These are phyloP conservation scores for Posidonia australis DNA, from an alignment of 106 monocot genomes.

Conservation along the genomic window DNA sequence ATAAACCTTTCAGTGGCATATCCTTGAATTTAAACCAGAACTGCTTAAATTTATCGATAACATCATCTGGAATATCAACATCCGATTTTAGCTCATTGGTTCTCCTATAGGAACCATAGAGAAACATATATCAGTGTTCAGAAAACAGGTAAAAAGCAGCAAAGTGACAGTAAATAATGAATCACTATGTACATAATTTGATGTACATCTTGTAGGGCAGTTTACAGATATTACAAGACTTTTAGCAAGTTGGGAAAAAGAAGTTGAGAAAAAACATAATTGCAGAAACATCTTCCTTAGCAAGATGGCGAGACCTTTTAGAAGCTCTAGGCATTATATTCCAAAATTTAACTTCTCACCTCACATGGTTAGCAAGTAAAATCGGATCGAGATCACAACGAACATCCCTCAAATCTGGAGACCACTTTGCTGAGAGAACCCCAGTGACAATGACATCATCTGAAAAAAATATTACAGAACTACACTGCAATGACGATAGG, in stretches of 20 bases:
- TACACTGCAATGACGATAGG: not conserved
- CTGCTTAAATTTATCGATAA: conserved; percentile 65
- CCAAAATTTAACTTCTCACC: conserved; percentile 23
- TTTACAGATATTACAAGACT: not conserved
- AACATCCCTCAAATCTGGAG: conserved; percentile 87
- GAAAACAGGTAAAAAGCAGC: not conserved
- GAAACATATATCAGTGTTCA: not conserved
- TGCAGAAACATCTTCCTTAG: not conserved
- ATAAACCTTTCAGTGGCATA: no score
- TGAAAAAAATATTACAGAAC: conserved; percentile 18
- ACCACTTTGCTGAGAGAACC: conserved; percentile 89
- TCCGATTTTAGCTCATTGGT: conserved; percentile 87
- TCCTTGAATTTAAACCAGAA: no score
- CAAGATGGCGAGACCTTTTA: not conserved
- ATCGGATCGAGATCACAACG: conserved; percentile 95
- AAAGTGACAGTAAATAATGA: not conserved
- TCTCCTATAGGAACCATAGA: conserved; percentile 32
- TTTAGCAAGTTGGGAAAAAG: not conserved
- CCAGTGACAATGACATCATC: conserved; percentile 98
- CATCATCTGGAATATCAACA: conserved; percentile 69
- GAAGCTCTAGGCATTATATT: not conserved
- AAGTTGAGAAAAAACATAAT: not conserved
- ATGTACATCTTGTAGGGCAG: not conserved
- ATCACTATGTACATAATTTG: not conserved
- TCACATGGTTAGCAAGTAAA: conserved; percentile 71